A percentile compares a stretch with the other conserved stretches of the same genome.
Conservation (phyloP, 495 filamentous ascomycete species). For the Podospora pseudopauciseta region DNA sequence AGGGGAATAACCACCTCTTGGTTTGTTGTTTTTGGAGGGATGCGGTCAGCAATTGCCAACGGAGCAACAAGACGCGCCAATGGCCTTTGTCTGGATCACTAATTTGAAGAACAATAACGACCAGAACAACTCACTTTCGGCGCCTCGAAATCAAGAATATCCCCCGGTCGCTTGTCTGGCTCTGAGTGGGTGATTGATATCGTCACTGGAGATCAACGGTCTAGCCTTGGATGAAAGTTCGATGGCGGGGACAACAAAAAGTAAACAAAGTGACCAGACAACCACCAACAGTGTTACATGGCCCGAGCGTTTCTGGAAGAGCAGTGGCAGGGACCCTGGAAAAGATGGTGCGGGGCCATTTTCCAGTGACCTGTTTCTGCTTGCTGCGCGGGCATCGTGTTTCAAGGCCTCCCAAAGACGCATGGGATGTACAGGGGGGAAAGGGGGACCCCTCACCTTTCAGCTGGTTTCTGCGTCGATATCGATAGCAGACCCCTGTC, state of each 20-base stretch:
- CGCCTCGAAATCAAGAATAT: background rate
- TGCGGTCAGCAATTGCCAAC: background rate
- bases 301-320: background rate
- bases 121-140: background rate
- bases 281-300: constrained; percentile 4
- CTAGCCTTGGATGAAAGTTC: background rate
- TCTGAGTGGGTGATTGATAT: constrained; percentile 1
- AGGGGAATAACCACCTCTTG: background rate
- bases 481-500: background rate
- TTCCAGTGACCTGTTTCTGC: background rate
- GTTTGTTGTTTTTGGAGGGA: background rate
- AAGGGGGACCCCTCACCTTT: background rate
- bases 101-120: background rate
- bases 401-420: background rate
- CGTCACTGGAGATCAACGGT: constrained; percentile 4
- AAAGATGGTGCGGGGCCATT: background rate
- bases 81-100: background rate
- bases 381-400: constrained; percentile 7
- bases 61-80: background rate
- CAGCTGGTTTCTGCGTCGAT: no score
- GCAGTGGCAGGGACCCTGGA: background rate
- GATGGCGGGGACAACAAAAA: constrained; percentile 3
- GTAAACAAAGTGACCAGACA: constrained; percentile 25
- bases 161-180: background rate
- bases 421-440: background rate